These are phyloP conservation scores for Venustampulla echinocandica DNA, from an alignment of 495 filamentous ascomycete genomes.

Conservation along the genomic window DNA sequence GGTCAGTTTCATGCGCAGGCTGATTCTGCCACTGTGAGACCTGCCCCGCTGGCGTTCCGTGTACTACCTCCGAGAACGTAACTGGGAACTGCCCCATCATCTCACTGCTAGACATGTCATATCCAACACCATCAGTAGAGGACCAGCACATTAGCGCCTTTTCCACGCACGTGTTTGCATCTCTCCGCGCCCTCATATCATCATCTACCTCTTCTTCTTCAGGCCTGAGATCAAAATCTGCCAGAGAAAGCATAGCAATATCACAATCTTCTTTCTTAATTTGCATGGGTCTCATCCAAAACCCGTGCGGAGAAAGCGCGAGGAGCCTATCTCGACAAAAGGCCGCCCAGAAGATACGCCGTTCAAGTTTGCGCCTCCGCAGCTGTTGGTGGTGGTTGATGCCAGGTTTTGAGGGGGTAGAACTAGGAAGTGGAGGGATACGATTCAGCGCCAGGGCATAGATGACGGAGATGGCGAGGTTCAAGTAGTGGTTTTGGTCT, in stretches of 20 bases:
- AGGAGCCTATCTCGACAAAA: conserved; percentile 82
- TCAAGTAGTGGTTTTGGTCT: conserved; percentile 86
- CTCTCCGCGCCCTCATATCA: neutral
- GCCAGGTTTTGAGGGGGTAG: conserved; percentile 51
- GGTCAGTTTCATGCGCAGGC: no score
- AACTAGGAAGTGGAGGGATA: conserved; percentile 59
- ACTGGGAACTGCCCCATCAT: no score
- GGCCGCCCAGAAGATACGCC: conserved; percentile 85
- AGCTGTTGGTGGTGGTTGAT: neutral
- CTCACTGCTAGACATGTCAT: no score
- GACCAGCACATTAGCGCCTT: conserved; percentile 10
- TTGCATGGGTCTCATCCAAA: conserved; percentile 72
- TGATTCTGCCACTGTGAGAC: no score
- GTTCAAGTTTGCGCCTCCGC: conserved; percentile 46
- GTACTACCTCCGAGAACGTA: no score
- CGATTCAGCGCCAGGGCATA: conserved; percentile 74
- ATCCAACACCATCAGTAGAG: no score
- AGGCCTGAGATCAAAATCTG: conserved; percentile 61
- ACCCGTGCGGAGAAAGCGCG: conserved; percentile 41
- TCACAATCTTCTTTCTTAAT: conserved; percentile 84
- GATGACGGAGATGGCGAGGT: conserved; percentile 66
- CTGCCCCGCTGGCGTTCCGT: no score
- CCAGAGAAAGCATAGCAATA: conserved; percentile 69
- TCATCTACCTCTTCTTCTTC: neutral
- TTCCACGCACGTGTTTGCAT: conserved; percentile 3